Evolutionary conservation across 192 early-diverging fungal genomes (phyloP).

Genomic region (Helicostylum pulchrum): DNA sequence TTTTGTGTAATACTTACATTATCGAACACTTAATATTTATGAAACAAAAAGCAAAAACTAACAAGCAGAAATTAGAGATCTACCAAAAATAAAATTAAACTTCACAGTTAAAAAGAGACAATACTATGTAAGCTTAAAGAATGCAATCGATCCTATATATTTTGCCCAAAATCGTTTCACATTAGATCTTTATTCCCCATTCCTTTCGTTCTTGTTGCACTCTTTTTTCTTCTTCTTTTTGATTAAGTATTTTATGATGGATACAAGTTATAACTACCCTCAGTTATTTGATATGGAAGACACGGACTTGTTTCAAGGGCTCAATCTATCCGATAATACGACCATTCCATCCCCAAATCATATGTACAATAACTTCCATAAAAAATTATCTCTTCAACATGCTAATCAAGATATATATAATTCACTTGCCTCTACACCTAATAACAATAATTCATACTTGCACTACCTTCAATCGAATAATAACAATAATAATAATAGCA

Average conservation of each 20-base stretch:
- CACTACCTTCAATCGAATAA: slow-evolving; percentile 3
- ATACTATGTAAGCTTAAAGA: background rate
- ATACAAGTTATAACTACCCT: slow-evolving; percentile 10
- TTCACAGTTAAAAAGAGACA: background rate
- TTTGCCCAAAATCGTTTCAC: background rate
- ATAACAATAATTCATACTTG: background rate
- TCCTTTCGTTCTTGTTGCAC: slow-evolving; percentile 11
- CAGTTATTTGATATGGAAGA: slow-evolving; percentile 20
- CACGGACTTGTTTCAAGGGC: slow-evolving; percentile 12
- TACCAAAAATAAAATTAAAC: background rate
- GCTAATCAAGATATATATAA: slow-evolving; percentile 7
- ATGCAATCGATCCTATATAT: slow-evolving; percentile 1
- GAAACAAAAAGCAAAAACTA: no score
- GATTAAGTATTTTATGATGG: slow-evolving; percentile 13
- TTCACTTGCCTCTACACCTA: slow-evolving; percentile 8
- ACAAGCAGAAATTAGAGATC: background rate
- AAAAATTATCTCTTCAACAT: background rate
- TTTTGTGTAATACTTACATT: no score
- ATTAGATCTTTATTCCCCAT: background rate
- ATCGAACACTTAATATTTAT: no score
- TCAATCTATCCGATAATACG: background rate
- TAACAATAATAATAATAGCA: no score
- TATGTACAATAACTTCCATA: background rate
- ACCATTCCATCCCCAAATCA: background rate
- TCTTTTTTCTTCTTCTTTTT: background rate